phyloP scores from a whole-genome alignment of 345 rosid genomes.

The Eucalyptus microcorys region DNA sequence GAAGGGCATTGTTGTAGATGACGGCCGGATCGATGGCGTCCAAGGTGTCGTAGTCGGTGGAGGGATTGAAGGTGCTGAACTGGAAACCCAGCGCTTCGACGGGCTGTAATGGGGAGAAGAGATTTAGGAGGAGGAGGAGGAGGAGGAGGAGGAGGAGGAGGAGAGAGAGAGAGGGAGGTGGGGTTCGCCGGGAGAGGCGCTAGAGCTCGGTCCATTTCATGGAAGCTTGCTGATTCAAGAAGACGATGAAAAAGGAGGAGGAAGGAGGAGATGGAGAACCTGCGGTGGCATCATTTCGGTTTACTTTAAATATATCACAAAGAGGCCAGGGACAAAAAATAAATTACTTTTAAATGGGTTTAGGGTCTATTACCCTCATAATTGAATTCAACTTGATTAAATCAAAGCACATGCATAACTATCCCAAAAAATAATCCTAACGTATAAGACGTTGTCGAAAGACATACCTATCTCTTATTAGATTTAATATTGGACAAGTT shows the following conservation, averaged over 20 bases:
- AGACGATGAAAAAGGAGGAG: neutral
- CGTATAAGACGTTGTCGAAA: neutral
- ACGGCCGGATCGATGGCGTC: neutral
- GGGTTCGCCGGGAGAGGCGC: neutral
- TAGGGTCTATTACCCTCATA: neutral
- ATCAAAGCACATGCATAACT: too few relatives aligned
- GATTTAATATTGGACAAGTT: neutral
- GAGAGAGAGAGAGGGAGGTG: neutral
- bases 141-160: neutral
- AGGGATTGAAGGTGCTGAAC: constrained; percentile 4
- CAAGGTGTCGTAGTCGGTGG: neutral
- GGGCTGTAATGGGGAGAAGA: neutral
- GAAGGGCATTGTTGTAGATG: constrained; percentile 16
- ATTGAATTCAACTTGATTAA: too few relatives aligned
- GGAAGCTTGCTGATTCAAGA: neutral
- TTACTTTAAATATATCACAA: neutral
- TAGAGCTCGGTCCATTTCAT: neutral
- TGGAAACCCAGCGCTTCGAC: neutral
- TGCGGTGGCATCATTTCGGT: neutral
- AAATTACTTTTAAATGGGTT: neutral
- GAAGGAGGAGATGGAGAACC: neutral
- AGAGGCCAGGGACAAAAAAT: neutral
- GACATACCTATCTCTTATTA: neutral
- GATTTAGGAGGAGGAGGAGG: neutral
- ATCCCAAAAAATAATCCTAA: neutral